These are phyloP conservation scores for Boletellus sp. DNA, from an alignment of 768 basidiomycete genomes.

Conservation along the genomic window DNA sequence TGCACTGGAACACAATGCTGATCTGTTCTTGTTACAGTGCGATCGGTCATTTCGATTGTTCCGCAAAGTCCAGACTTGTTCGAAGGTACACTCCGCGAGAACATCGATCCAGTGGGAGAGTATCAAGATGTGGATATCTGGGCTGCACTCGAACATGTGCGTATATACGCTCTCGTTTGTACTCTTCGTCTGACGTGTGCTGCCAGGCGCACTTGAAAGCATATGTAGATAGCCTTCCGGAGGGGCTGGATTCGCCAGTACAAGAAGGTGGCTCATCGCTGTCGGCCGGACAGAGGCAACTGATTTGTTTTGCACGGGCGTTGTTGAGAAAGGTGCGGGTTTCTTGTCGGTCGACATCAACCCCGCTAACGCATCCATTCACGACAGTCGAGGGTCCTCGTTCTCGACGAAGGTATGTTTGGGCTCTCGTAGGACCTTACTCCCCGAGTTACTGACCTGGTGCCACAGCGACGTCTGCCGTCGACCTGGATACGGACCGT, in stretches of 20 bases:
- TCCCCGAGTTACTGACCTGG: not conserved
- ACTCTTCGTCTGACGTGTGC: not conserved
- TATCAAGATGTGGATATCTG: conserved; percentile 82
- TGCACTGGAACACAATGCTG: not conserved
- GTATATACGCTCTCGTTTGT: not conserved
- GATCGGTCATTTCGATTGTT: conserved; percentile 79
- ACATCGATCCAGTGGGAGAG: conserved; percentile 82
- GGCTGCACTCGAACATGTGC: conserved; percentile 71
- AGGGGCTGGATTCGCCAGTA: conserved; percentile 68
- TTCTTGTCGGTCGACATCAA: not conserved
- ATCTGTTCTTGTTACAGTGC: conserved; percentile 37
- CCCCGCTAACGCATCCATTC: not conserved
- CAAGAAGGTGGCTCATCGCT: conserved; percentile 79
- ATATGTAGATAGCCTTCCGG: conserved; percentile 62
- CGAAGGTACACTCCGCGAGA: conserved; percentile 74
- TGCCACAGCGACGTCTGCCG: conserved; percentile 72
- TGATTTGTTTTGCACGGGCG: conserved; percentile 87
- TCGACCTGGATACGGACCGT: conserved; percentile 86
- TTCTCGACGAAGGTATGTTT: conserved; percentile 81
- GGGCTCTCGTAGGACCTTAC: not conserved
- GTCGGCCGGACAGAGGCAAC: conserved; percentile 80
- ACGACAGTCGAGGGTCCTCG: conserved; percentile 72
- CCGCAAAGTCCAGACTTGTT: conserved; percentile 75
- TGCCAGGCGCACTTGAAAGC: conserved; percentile 60
- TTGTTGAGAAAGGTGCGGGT: conserved; percentile 62